A percentile compares a stretch with the other conserved stretches of the same genome.
These are phyloP conservation scores for Pleurotus salmoneostramineus DNA, from an alignment of 768 basidiomycete species.

Conservation along the genomic window DNA sequence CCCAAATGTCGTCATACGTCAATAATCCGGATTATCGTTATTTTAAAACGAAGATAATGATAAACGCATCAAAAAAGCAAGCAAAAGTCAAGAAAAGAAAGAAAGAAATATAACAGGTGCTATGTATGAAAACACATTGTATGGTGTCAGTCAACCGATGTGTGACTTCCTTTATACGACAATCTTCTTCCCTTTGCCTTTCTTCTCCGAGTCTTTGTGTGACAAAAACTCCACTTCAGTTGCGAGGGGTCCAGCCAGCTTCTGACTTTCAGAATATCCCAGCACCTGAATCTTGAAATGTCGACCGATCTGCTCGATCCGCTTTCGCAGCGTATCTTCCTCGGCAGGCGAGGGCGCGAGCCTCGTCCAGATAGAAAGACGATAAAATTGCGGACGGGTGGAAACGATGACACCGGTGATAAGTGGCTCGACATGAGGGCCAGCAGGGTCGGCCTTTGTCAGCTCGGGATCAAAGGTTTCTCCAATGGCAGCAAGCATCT, in stretches of 20 bases:
- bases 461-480: conserved; percentile 95
- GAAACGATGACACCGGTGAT: conserved; percentile 96
- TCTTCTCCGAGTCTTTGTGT: conserved; percentile 95
- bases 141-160: too few relatives aligned
- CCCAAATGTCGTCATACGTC: not conserved
- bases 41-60: not conserved
- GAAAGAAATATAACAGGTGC: not conserved
- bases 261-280: conserved; percentile 71
- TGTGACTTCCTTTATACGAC: conserved; percentile 39
- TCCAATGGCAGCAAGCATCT: conserved; percentile 99
- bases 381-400: conserved; percentile 91
- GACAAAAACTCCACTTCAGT: conserved; percentile 94
- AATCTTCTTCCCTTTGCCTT: conserved; percentile 86
- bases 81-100: not conserved
- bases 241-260: conserved; percentile 80
- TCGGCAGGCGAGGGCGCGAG: conserved; percentile 56
- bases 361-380: conserved; percentile 97
- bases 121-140: not conserved
- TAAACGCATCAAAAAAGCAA: not conserved
- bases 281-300: conserved; percentile 93
- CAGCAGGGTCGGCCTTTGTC: conserved; percentile 37
- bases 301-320: conserved; percentile 79
- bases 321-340: conserved; percentile 61
- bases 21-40: too few relatives aligned
- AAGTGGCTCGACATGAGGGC: conserved; percentile 48